These are phyloP conservation scores for Lepraria neglecta DNA, from an alignment of 495 filamentous ascomycete species.

Conservation along the genomic window DNA sequence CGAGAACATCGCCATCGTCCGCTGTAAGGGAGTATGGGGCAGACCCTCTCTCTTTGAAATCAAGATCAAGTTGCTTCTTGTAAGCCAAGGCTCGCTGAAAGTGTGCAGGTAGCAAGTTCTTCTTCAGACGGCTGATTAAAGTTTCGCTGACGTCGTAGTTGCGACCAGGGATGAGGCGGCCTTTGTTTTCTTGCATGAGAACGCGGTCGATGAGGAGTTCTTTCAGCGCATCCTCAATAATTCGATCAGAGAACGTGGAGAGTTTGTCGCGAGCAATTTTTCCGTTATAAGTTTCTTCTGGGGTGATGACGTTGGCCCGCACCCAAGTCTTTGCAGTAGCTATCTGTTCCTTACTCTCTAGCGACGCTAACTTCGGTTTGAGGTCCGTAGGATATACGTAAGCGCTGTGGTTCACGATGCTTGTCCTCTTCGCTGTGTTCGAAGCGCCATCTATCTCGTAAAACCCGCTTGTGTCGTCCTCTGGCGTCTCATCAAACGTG, in stretches of 20 bases:
- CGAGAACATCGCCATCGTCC: constrained; percentile 63
- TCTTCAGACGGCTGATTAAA: constrained; percentile 28
- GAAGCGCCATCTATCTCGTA: constrained; percentile 36
- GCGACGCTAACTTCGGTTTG: neutral
- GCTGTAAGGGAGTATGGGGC: constrained; percentile 40
- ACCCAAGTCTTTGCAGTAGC: constrained; percentile 54
- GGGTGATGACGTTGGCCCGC: constrained; percentile 51
- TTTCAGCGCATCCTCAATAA: constrained; percentile 51
- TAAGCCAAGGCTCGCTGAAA: constrained; percentile 33
- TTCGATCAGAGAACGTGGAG: constrained; percentile 35
- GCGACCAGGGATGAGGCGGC: constrained; percentile 46
- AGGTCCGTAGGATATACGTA: constrained; percentile 31
- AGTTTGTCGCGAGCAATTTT: constrained; percentile 42
- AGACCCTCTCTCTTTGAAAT: constrained; percentile 31
- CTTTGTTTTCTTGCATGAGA: constrained; percentile 50
- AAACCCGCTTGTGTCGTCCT: constrained; percentile 35
- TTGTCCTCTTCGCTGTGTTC: constrained; percentile 35
- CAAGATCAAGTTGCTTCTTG: constrained; percentile 38
- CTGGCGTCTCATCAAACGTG: constrained; percentile 37
- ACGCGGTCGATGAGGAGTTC: constrained; percentile 54
- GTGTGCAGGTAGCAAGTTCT: constrained; percentile 26
- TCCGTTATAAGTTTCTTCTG: constrained; percentile 43
- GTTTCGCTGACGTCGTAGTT: constrained; percentile 33
- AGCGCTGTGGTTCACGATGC: constrained; percentile 36
- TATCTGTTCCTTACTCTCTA: constrained; percentile 29